Conservation (phyloP, 2,329 filamentous ascomycete species). For the Hypoxylon sp. region DNA sequence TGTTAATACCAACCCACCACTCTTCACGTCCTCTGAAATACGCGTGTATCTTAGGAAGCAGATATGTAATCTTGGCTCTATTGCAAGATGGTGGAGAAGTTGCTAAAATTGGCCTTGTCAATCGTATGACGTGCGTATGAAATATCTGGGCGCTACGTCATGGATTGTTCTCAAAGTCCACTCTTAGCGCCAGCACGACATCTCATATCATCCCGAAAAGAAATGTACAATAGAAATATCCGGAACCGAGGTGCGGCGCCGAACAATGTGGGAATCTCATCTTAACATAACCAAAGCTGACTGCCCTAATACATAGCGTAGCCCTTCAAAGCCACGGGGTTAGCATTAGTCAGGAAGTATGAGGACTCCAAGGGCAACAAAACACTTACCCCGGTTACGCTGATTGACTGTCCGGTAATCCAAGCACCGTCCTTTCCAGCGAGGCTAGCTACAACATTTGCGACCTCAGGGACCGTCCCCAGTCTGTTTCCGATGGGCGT, state of each 20-base stretch:
- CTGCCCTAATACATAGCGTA: slow-evolving; percentile 18
- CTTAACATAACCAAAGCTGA: neutral
- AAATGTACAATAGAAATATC: neutral
- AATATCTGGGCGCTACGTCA: too few relatives aligned
- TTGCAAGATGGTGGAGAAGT: too few relatives aligned
- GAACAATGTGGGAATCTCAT: neutral
- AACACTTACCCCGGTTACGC: slow-evolving; percentile 64
- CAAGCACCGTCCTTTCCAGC: slow-evolving; percentile 65
- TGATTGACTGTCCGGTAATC: slow-evolving; percentile 70
- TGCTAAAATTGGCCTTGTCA: too few relatives aligned
- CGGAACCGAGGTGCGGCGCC: neutral
- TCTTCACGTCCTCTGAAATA: too few relatives aligned
- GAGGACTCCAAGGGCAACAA: neutral
- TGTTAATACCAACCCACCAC: too few relatives aligned
- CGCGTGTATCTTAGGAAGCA: too few relatives aligned
- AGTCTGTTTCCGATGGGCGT: slow-evolving; percentile 68
- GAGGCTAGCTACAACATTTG: slow-evolving; percentile 69
- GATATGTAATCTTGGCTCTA: too few relatives aligned
- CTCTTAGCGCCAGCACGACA: too few relatives aligned
- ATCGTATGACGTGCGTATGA: too few relatives aligned
- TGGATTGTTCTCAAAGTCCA: too few relatives aligned
- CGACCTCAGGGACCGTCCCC: slow-evolving; percentile 68
- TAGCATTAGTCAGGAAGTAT: slow-evolving; percentile 4
- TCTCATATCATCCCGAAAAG: too few relatives aligned
- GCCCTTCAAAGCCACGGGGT: slow-evolving; percentile 15